These are phyloP conservation scores for Rhamnella rubrinervis DNA, from an alignment of 331 rosid genomes.

Conservation along the genomic window DNA sequence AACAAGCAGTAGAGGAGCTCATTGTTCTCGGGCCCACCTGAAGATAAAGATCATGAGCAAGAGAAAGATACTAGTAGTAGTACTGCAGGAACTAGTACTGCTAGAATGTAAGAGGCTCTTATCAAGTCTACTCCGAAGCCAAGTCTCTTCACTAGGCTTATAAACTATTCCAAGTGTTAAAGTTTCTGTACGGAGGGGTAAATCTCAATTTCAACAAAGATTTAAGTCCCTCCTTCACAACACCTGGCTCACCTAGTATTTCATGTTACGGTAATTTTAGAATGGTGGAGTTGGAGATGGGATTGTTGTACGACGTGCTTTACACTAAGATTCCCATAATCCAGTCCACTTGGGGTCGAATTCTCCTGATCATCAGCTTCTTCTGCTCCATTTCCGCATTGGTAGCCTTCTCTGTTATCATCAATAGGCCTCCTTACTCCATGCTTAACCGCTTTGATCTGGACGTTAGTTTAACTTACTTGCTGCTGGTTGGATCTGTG, in stretches of 20 bases:
- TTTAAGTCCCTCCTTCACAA: slow-evolving; percentile 1
- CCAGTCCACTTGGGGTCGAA: slow-evolving; percentile 11
- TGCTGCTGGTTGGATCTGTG: slow-evolving; percentile 19
- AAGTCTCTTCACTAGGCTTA: too few species aligned
- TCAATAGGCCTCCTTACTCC: neutral
- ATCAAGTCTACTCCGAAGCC: too few species aligned
- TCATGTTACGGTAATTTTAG: slow-evolving; percentile 14
- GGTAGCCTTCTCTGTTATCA: neutral
- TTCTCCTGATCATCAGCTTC: neutral
- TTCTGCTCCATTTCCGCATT: neutral
- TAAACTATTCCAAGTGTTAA: too few species aligned
- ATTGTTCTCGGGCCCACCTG: slow-evolving; percentile 28
- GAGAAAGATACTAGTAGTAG: slow-evolving; percentile 25
- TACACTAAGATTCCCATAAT: slow-evolving; percentile 32
- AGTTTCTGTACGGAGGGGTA: slow-evolving; percentile 31
- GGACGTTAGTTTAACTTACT: slow-evolving; percentile 13
- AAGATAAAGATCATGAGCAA: too few species aligned
- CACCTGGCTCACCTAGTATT: neutral
- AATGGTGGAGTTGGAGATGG: slow-evolving; percentile 45
- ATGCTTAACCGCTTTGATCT: too few species aligned
- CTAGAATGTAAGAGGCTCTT: too few species aligned
- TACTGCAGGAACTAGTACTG: slow-evolving; percentile 12
- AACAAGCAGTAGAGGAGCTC: slow-evolving; percentile 32
- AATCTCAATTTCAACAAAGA: slow-evolving; percentile 13
- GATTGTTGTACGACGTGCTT: slow-evolving; percentile 40